Base-by-base conservation (phyloP, 441 rosid genomes). In the Populus hybrid region DNA sequence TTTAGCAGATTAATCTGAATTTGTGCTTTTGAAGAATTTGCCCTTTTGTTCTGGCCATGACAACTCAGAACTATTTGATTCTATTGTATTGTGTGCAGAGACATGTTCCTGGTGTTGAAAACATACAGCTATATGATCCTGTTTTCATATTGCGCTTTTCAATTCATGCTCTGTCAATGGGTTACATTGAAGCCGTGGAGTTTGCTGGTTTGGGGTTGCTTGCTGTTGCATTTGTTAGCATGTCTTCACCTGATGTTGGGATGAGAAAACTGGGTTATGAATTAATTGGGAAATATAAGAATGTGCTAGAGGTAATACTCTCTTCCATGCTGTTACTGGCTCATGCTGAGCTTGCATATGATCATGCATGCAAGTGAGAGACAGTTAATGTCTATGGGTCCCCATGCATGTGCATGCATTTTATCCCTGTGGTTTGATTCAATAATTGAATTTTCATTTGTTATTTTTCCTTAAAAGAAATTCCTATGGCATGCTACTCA, bases 201-300 rank as follows among this genome's bases (percentile, higher is more conserved):
- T 92, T 94, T 83, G 89, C 94, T 81, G 87, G 93, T 85, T 82
- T 91, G 84, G 98, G 99, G 78, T 84, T 97, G 90, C 95, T 97
- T 82, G 96, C 98, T 36, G 81, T 96, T 81, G 93, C 97, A 34
- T 91, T 94, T 85, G 83, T 82, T 78, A 88, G 97, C 90, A 84
- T 88, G 84, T 89, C 99, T 87, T 94, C 99, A 73, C 94, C 88
- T 76, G 95, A 93, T 84, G 80, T 88, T 71, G 92, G 85, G 82
- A 87, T 94, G 81, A 93, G 98, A 84, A 97, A 94, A 82, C 81
- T 94, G 85, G 94, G 91, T 18, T 93, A 94, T 88, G 92, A 89
- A 82, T 86, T 83, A 85, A 90, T 94, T 80, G 89, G 78, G 72
- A 87, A 86, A 86, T 91, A 86, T 82, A 84, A 91, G 86, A 82